phyloP scores from a whole-genome alignment of 2,329 filamentous ascomycete genomes.

The Blastomyces gilchristii region DNA sequence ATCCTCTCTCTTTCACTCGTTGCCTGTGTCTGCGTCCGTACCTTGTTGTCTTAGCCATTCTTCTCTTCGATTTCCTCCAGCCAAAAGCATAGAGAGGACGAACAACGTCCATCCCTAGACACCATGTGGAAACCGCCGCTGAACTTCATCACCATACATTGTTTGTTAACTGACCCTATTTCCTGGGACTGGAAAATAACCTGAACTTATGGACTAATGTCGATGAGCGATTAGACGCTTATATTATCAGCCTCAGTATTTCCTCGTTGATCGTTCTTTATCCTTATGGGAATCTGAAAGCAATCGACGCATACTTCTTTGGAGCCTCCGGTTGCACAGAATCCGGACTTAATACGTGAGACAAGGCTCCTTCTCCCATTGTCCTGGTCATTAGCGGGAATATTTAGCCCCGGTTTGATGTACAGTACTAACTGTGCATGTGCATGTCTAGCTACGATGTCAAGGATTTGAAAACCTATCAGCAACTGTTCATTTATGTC shows the following conservation, averaged over 20 bases:
- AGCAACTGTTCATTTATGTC: slow-evolving; percentile 45
- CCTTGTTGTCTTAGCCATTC: not conserved
- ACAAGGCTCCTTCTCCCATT: not conserved
- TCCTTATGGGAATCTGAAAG: slow-evolving; percentile 32
- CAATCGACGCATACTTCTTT: slow-evolving; percentile 42
- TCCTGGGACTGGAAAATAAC: not conserved
- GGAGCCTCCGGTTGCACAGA: slow-evolving; percentile 42
- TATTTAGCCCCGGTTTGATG: not conserved
- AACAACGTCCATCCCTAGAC: not conserved
- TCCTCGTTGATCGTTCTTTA: slow-evolving; percentile 28
- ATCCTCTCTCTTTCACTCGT: not conserved
- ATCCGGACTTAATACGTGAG: slow-evolving; percentile 42
- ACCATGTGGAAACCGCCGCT: slow-evolving; percentile 7
- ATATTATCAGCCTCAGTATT: slow-evolving; percentile 30
- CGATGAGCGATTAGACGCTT: slow-evolving; percentile 24
- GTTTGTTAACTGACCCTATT: not conserved
- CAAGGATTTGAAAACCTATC: slow-evolving; percentile 41
- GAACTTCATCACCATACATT: slow-evolving; percentile 9
- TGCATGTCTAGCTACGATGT: slow-evolving; percentile 37
- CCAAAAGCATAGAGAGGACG: not conserved
- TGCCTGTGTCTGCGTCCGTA: not conserved
- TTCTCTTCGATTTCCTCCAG: not conserved
- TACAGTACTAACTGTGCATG: not conserved
- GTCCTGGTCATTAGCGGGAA: not conserved
- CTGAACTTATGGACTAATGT: not conserved